phyloP scores from a whole-genome alignment of 352 stramenopile genomes.

The Pilasporangium apinafurcum region DNA sequence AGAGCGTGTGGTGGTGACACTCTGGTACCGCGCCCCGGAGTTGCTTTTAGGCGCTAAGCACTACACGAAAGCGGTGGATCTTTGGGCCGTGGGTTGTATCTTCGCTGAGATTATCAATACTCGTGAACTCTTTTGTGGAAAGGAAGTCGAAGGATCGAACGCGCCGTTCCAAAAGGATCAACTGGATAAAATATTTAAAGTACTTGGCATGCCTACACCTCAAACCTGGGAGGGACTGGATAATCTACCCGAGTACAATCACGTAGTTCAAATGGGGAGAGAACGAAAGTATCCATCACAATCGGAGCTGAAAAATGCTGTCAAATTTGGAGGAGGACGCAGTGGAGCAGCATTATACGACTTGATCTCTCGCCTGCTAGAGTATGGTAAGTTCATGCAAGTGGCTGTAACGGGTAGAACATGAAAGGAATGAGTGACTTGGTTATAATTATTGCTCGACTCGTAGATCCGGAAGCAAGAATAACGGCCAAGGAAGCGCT shows the following conservation, averaged over 20 bases:
- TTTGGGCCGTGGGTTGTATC: constrained; percentile 96
- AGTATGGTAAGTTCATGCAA: constrained; percentile 49
- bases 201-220: constrained; percentile 82
- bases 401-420: neutral
- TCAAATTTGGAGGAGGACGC: constrained; percentile 76
- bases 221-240: constrained; percentile 83
- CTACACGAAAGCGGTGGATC: constrained; percentile 94
- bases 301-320: constrained; percentile 79
- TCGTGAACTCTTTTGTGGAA: constrained; percentile 82
- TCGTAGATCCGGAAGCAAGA: constrained; percentile 78
- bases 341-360: constrained; percentile 71
- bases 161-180: constrained; percentile 88
- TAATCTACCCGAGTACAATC: constrained; percentile 74
- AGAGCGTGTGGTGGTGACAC: constrained; percentile 91
- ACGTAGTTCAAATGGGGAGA: constrained; percentile 79
- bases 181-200: constrained; percentile 88
- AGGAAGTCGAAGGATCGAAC: constrained; percentile 84
- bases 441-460: neutral
- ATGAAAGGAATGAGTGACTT: neutral
- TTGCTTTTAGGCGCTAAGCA: constrained; percentile 89
- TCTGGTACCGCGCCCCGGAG: constrained; percentile 95
- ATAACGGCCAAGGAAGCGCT: constrained; percentile 90
- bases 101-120: constrained; percentile 91
- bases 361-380: constrained; percentile 66
- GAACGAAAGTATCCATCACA: constrained; percentile 81